phyloP scores from a whole-genome alignment of 352 stramenopile genomes.

The Pythium aquatile region DNA sequence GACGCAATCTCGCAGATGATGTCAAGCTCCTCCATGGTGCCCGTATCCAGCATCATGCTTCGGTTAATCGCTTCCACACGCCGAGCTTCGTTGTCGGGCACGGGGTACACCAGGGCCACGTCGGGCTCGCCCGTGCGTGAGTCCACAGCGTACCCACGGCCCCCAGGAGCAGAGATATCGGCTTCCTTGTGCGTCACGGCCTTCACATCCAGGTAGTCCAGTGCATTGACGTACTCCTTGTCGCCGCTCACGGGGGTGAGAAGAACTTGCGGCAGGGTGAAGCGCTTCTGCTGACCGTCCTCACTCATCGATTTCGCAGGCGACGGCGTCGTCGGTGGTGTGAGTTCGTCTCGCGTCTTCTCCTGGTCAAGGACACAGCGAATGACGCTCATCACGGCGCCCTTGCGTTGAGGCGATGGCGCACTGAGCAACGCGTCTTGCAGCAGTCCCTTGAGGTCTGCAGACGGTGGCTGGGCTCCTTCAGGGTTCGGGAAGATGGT shows the following conservation, averaged over 20 bases:
- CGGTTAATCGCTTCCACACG: conserved; percentile 42
- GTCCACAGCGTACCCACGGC: conserved; percentile 37
- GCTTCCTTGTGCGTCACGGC: not conserved
- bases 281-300: not conserved
- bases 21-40: conserved; percentile 43
- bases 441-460: conserved; percentile 36
- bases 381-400: conserved; percentile 46
- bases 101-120: conserved; percentile 24
- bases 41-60: conserved; percentile 34
- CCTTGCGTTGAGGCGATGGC: conserved; percentile 33
- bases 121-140: conserved; percentile 24
- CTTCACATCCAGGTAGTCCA: conserved; percentile 17
- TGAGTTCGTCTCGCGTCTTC: conserved; percentile 5
- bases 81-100: conserved; percentile 37
- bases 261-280: not conserved
- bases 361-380: conserved; percentile 47
- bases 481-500: conserved; percentile 31
- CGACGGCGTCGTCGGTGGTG: not conserved
- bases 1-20: conserved; percentile 64
- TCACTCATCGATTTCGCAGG: not conserved
- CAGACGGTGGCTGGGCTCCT: conserved; percentile 12
- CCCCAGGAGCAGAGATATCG: conserved; percentile 39
- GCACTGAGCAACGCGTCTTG: conserved; percentile 38
- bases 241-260: conserved; percentile 16
- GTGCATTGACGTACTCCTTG: conserved; percentile 18